Percentiles rank a stretch among this genome's conserved stretches.
These are phyloP conservation scores for Cercospora sp. DNA, from an alignment of 2,329 filamentous ascomycete species.

Conservation along the genomic window DNA sequence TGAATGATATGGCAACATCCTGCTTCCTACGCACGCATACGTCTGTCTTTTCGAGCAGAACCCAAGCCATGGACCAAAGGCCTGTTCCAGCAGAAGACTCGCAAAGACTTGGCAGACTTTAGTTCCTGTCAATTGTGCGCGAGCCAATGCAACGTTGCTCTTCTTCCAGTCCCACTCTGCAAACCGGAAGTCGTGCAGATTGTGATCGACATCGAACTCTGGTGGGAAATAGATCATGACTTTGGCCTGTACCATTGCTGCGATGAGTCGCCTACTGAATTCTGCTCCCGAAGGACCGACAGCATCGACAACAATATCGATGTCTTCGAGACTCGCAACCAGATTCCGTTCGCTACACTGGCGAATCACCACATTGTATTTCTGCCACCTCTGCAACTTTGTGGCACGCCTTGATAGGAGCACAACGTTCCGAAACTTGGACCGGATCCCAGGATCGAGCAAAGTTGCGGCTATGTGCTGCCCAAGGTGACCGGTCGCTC, in stretches of 20 bases:
- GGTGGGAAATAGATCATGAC: conserved; percentile 13
- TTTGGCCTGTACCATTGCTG: conserved; percentile 6
- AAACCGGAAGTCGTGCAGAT: conserved; percentile 15
- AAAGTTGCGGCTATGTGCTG: conserved; percentile 8
- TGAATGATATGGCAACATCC: conserved; percentile 6
- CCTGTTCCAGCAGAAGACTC: conserved; percentile 10
- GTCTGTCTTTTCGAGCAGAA: conserved; percentile 5
- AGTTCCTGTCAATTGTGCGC: background rate
- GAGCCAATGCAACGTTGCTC: conserved; percentile 1
- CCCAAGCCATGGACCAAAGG: conserved; percentile 14
- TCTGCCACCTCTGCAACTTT: conserved; percentile 13
- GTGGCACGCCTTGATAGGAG: conserved; percentile 1
- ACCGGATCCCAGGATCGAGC: background rate
- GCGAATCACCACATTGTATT: background rate
- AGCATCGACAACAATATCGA: conserved; percentile 15
- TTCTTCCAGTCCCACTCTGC: conserved; percentile 12
- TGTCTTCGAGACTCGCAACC: background rate
- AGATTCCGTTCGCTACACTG: conserved; percentile 3
- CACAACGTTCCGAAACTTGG: conserved; percentile 2
- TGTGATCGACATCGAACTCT: conserved; percentile 15
- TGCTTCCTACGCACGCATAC: conserved; percentile 16
- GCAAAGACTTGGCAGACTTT: conserved; percentile 17
- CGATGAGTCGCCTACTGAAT: conserved; percentile 8
- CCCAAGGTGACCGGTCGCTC: conserved; percentile 11
- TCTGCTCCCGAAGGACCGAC: conserved; percentile 4